Evolutionary conservation across 139 green algal species (phyloP).

Genomic region (Coelastrella sp.): DNA sequence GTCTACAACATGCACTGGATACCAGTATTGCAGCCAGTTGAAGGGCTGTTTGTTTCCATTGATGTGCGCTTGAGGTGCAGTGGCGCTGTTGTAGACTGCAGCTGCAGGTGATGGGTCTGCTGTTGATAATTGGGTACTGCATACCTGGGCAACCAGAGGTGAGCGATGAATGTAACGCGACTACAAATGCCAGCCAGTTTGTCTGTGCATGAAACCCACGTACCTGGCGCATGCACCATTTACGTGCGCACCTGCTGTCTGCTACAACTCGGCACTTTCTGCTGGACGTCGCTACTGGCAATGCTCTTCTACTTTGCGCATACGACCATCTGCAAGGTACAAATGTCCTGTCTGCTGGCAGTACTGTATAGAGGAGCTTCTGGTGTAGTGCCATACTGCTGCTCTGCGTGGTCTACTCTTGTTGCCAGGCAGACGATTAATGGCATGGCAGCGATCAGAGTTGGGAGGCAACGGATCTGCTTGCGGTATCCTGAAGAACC

Average conservation of each 20-base stretch:
- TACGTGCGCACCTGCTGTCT: not conserved
- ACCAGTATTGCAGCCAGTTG: constrained; percentile 17
- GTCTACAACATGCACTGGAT: constrained; percentile 31
- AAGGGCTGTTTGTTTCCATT: not conserved
- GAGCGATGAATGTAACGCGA: too few species aligned
- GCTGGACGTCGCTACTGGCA: not conserved
- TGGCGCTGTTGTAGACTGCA: not conserved
- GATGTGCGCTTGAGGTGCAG: not conserved
- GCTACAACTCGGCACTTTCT: not conserved
- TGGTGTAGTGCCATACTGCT: not conserved
- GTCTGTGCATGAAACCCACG: too few species aligned
- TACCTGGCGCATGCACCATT: too few species aligned
- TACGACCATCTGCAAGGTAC: not conserved
- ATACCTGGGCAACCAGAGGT: not conserved
- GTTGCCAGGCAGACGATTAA: not conserved
- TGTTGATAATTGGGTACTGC: not conserved
- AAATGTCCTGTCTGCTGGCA: not conserved
- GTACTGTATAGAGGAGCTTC: not conserved
- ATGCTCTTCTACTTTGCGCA: not conserved
- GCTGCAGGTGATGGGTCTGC: not conserved
- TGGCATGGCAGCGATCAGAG: not conserved
- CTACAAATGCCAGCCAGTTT: too few species aligned
- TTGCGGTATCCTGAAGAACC: too few species aligned
- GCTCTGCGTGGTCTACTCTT: not conserved
- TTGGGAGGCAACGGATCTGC: not conserved